Conservation (phyloP, 1,284 basidiomycete species). For the Bjerkandera adusta region DNA sequence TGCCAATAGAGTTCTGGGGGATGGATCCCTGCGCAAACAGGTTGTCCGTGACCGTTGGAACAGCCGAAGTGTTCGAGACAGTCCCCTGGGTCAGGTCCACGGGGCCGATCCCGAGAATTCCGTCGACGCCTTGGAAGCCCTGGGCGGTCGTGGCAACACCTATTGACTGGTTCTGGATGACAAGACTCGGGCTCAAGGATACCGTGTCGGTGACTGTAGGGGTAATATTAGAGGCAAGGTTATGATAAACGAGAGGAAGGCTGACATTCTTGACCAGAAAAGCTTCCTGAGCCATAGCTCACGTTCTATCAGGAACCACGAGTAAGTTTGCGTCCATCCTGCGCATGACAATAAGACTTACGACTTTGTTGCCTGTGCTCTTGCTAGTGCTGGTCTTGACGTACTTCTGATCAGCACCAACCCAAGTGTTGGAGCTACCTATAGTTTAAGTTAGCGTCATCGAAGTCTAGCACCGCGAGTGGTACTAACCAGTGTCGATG, state of each 20-base stretch:
- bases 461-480: background rate
- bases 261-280: constrained; percentile 50
- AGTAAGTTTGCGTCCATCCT: background rate
- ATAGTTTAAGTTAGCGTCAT: background rate
- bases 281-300: constrained; percentile 49
- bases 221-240: background rate
- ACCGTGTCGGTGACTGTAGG: constrained; percentile 44
- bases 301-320: constrained; percentile 30
- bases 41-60: constrained; percentile 39
- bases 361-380: constrained; percentile 41
- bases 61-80: constrained; percentile 21
- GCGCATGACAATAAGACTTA: constrained; percentile 18
- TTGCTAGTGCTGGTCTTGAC: constrained; percentile 39
- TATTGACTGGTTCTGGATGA: constrained; percentile 48
- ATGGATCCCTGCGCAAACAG: constrained; percentile 43
- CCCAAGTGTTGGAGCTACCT: constrained; percentile 46
- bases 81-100: constrained; percentile 44
- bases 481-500: constrained; percentile 48
- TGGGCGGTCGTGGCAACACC: constrained; percentile 42
- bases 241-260: background rate
- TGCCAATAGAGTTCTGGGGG: constrained; percentile 40
- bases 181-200: constrained; percentile 38
- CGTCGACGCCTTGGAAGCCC: constrained; percentile 46
- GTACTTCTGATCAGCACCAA: constrained; percentile 48
- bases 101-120: constrained; percentile 58